Evolutionary conservation across 1,284 basidiomycete species (phyloP).

Genomic region (Heterobasidion occidentale): DNA sequence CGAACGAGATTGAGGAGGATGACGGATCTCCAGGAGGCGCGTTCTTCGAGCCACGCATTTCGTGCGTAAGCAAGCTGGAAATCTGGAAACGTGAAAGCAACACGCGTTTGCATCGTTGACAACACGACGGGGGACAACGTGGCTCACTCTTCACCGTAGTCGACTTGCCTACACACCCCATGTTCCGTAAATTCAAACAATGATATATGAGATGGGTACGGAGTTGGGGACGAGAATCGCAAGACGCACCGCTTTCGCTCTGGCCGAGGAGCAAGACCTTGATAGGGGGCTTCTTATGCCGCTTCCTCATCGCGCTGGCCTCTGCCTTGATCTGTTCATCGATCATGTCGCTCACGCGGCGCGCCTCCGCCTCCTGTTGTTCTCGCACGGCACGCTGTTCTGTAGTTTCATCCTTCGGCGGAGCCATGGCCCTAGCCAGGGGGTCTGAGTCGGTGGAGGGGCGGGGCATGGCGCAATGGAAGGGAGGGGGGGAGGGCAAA

Average conservation of each 20-base stretch:
- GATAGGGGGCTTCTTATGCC: slow-evolving; percentile 35
- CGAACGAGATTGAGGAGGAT: slow-evolving; percentile 72
- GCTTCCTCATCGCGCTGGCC: slow-evolving; percentile 36
- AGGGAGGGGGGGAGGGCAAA: neutral
- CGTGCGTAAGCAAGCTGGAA: slow-evolving; percentile 65
- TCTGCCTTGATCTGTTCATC: slow-evolving; percentile 54
- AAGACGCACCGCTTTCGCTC: slow-evolving; percentile 57
- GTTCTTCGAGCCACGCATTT: slow-evolving; percentile 60
- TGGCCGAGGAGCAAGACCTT: slow-evolving; percentile 61
- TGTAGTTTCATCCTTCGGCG: slow-evolving; percentile 41
- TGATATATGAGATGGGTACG: neutral
- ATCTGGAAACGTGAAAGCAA: neutral
- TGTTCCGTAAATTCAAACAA: neutral
- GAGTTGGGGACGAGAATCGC: neutral
- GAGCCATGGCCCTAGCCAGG: slow-evolving; percentile 36
- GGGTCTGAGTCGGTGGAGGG: slow-evolving; percentile 36
- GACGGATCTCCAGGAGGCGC: slow-evolving; percentile 62
- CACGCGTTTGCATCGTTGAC: neutral
- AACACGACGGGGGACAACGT: neutral
- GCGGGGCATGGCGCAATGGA: slow-evolving; percentile 2
- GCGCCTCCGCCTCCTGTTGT: slow-evolving; percentile 44
- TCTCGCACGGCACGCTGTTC: slow-evolving; percentile 33
- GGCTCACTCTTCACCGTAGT: slow-evolving; percentile 41
- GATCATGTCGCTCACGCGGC: slow-evolving; percentile 49
- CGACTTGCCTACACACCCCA: slow-evolving; percentile 33